A percentile compares a stretch with the other conserved stretches of the same genome.
Evolutionary conservation across 2,329 filamentous ascomycete genomes (phyloP).

Genomic region (Ceratocystis alfenasii): DNA sequence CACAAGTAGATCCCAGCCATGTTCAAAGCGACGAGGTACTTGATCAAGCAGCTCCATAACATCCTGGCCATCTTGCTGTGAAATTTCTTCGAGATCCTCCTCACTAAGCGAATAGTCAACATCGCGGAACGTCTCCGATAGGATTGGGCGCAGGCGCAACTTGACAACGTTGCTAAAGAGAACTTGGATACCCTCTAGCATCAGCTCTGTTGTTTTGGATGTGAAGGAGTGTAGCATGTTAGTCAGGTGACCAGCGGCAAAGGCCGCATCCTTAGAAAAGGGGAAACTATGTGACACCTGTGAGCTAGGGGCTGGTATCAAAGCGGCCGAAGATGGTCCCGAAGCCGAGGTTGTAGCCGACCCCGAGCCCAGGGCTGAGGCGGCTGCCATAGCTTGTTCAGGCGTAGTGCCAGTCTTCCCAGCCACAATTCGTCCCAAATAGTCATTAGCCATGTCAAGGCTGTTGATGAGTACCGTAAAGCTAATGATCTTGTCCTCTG

Average conservation of each 20-base stretch:
- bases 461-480: slow-evolving; percentile 95
- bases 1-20: slow-evolving; percentile 76
- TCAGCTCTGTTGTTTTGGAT: slow-evolving; percentile 66
- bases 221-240: slow-evolving; percentile 61
- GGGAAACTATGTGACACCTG: slow-evolving; percentile 59
- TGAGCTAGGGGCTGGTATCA: slow-evolving; percentile 28
- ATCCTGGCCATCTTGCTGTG: slow-evolving; percentile 35
- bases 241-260: slow-evolving; percentile 56
- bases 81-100: slow-evolving; percentile 47
- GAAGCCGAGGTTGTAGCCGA: neutral
- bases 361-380: neutral
- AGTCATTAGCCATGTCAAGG: slow-evolving; percentile 82
- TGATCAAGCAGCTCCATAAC: slow-evolving; percentile 49
- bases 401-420: slow-evolving; percentile 44
- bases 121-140: slow-evolving; percentile 83
- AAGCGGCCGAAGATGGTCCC: neutral
- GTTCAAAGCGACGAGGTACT: slow-evolving; percentile 68
- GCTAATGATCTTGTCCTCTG: slow-evolving; percentile 74
- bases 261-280: slow-evolving; percentile 60
- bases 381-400: slow-evolving; percentile 26
- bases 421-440: slow-evolving; percentile 73
- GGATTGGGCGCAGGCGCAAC: slow-evolving; percentile 67
- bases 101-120: slow-evolving; percentile 67
- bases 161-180: slow-evolving; percentile 82
- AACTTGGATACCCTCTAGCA: slow-evolving; percentile 72